Conservation (phyloP, 177 flowering plant genomes). For the Telopea speciosissima region DNA sequence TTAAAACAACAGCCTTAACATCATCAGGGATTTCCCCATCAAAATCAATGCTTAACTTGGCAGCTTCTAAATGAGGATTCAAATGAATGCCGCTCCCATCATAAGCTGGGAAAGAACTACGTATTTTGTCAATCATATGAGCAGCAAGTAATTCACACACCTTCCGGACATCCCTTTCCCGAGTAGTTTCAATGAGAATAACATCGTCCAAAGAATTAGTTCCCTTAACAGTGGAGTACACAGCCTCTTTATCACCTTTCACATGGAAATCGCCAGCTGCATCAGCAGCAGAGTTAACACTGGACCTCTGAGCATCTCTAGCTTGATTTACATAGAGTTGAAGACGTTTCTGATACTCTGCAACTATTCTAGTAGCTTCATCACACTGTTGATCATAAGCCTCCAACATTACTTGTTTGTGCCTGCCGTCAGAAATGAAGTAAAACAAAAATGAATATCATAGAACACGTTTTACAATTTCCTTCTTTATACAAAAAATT, state of each 20-base stretch:
- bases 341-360: conserved; percentile 90
- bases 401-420: conserved; percentile 89
- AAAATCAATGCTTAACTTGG: conserved; percentile 72
- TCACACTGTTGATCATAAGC: conserved; percentile 90
- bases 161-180: conserved; percentile 74
- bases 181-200: conserved; percentile 74
- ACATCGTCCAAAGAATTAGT: conserved; percentile 69
- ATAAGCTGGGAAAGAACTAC: conserved; percentile 73
- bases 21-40: conserved; percentile 86
- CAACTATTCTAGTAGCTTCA: conserved; percentile 87
- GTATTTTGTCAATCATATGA: conserved; percentile 63
- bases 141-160: conserved; percentile 81
- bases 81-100: conserved; percentile 78
- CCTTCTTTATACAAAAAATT: too few relatives aligned
- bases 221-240: conserved; percentile 77
- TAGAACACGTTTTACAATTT: not conserved
- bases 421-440: conserved; percentile 41
- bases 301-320: conserved; percentile 70
- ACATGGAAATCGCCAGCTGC: conserved; percentile 37
- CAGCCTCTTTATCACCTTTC: conserved; percentile 58
- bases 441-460: not conserved
- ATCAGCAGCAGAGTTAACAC: conserved; percentile 41
- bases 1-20: conserved; percentile 48
- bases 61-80: conserved; percentile 69
- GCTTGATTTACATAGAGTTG: conserved; percentile 76